A percentile compares a stretch with the other conserved stretches of the same genome.
Conservation (phyloP, 768 basidiomycete species). For the Porphyrellus cyaneotinctus region DNA sequence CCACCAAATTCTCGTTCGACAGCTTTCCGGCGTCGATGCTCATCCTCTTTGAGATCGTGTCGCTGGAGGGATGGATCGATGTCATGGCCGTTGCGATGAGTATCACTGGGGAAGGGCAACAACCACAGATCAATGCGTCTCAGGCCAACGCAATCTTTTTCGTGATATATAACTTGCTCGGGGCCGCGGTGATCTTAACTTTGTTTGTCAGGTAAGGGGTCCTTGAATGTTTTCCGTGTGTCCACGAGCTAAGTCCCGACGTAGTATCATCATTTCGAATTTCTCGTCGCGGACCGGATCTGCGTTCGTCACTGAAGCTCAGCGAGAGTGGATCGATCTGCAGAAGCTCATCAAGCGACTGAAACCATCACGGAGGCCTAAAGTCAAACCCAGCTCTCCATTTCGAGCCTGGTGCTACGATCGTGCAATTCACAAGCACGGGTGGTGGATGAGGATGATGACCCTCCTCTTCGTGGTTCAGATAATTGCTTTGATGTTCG, state of each 20-base stretch:
- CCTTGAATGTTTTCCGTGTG: background rate
- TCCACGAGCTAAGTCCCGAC: constrained; percentile 12
- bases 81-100: constrained; percentile 80
- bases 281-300: constrained; percentile 84
- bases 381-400: constrained; percentile 46
- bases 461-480: constrained; percentile 77
- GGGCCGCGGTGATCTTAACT: constrained; percentile 84
- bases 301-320: constrained; percentile 80
- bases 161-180: constrained; percentile 86
- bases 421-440: constrained; percentile 86
- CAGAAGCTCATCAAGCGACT: constrained; percentile 86
- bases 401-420: constrained; percentile 88
- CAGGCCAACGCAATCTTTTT: constrained; percentile 89
- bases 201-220: constrained; percentile 78
- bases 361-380: constrained; percentile 79
- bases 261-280: constrained; percentile 92
- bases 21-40: constrained; percentile 76
- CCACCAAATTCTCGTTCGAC: constrained; percentile 87
- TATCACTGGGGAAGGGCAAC: constrained; percentile 63
- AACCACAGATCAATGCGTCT: constrained; percentile 68
- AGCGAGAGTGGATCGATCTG: constrained; percentile 92
- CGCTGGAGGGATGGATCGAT: constrained; percentile 95
- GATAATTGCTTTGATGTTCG: constrained; percentile 79
- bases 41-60: constrained; percentile 95
- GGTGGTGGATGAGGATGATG: constrained; percentile 85